A percentile compares a stretch with the other conserved stretches of the same genome.
Conservation (phyloP, 2,329 filamentous ascomycete genomes). For the Diaporthe aspalathi region DNA sequence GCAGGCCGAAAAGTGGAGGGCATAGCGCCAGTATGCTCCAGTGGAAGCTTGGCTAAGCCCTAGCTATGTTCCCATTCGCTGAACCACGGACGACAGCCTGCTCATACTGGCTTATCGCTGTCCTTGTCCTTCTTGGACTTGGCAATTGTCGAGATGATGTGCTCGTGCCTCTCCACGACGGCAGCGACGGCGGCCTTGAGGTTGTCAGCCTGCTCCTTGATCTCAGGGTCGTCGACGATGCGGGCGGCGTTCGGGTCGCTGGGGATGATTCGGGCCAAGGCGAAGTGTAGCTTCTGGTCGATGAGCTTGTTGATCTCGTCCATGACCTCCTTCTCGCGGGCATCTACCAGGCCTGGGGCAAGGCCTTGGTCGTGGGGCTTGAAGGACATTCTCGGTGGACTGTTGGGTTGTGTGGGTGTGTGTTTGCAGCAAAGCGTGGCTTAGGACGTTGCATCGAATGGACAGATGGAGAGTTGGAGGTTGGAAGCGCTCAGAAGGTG, state of each 20-base stretch:
- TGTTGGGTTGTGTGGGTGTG: background rate
- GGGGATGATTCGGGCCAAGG: conserved; percentile 36
- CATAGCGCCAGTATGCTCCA: background rate
- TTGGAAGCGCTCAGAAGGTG: background rate
- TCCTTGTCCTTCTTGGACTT: conserved; percentile 38
- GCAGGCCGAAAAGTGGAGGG: no score
- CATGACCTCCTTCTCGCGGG: conserved; percentile 38
- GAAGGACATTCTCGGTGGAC: conserved; percentile 33
- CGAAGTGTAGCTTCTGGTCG: conserved; percentile 39
- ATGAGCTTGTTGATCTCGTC: conserved; percentile 40
- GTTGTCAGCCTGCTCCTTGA: conserved; percentile 37
- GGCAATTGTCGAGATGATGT: conserved; percentile 38
- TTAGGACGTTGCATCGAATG: background rate
- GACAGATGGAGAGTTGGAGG: background rate
- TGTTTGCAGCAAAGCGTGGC: background rate
- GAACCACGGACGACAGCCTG: background rate
- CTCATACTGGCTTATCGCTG: conserved; percentile 32
- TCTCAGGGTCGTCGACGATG: conserved; percentile 38
- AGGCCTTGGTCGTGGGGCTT: conserved; percentile 35
- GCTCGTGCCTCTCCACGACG: conserved; percentile 37
- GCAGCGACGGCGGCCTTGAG: conserved; percentile 38
- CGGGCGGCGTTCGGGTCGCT: conserved; percentile 33
- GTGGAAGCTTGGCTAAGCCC: background rate
- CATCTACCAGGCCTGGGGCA: conserved; percentile 34
- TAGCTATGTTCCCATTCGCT: background rate